Conservation (phyloP, 1,284 basidiomycete genomes). For the Marasmius sp. region DNA sequence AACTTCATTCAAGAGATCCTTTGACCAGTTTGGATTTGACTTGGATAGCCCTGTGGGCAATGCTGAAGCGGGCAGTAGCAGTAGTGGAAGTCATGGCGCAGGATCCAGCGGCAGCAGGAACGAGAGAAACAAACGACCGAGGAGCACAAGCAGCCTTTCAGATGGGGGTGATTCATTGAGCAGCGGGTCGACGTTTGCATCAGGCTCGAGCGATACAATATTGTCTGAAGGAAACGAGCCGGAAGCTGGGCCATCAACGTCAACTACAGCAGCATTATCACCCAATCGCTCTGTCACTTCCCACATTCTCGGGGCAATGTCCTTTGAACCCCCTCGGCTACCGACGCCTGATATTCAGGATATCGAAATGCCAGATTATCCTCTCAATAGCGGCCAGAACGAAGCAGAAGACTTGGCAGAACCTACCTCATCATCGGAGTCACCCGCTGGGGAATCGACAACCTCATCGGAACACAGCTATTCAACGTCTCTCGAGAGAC, state of each 20-base stretch:
- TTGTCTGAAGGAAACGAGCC: conserved; percentile 8
- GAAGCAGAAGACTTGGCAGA: conserved; percentile 18
- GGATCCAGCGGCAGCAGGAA: conserved; percentile 30
- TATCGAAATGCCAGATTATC: conserved; percentile 47
- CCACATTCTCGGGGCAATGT: conserved; percentile 11
- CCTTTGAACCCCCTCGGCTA: conserved; percentile 32
- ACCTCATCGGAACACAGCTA: conserved; percentile 34
- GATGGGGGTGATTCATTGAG: conserved; percentile 26
- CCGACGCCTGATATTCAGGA: conserved; percentile 46
- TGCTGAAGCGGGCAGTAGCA: conserved; percentile 24
- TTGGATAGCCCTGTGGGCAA: conserved; percentile 39
- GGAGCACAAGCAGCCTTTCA: conserved; percentile 41
- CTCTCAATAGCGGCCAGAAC: conserved; percentile 14
- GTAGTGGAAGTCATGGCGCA: conserved; percentile 26
- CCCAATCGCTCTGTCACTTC: conserved; percentile 17
- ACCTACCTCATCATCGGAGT: conserved; percentile 16
- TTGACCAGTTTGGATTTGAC: conserved; percentile 54
- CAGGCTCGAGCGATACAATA: conserved; percentile 19
- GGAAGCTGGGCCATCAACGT: conserved; percentile 7
- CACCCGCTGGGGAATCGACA: conserved; percentile 4
- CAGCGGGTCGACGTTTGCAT: conserved; percentile 28
- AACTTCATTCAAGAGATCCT: conserved; percentile 57
- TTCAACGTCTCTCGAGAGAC: conserved; percentile 48
- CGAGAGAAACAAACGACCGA: conserved; percentile 45
- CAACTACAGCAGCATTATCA: conserved; percentile 10